Evolutionary conservation across 352 stramenopile genomes (phyloP).

Genomic region (Phytophthora quininea): DNA sequence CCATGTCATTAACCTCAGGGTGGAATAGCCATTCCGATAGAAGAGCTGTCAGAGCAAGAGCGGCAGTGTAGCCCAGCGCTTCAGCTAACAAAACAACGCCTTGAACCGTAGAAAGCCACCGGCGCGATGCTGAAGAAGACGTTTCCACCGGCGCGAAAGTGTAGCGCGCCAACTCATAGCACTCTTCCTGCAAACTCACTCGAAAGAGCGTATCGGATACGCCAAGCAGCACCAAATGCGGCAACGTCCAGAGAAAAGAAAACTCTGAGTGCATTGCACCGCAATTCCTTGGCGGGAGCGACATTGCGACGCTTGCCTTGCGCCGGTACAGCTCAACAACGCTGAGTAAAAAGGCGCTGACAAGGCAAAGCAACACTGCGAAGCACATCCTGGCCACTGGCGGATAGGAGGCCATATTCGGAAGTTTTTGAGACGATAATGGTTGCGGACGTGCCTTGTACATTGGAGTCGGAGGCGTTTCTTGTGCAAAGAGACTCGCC

Average conservation of each 20-base stretch:
- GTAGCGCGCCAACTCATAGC: constrained; percentile 41
- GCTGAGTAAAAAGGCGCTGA: constrained; percentile 72
- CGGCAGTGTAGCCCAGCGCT: constrained; percentile 52
- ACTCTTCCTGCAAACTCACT: constrained; percentile 62
- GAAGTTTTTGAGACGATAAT: constrained; percentile 7
- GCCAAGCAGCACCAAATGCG: constrained; percentile 60
- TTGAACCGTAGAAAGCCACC: constrained; percentile 54
- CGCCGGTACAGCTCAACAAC: constrained; percentile 82
- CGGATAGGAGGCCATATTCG: constrained; percentile 20
- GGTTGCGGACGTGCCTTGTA: constrained; percentile 10
- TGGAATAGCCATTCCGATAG: constrained; percentile 71
- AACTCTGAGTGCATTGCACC: constrained; percentile 49
- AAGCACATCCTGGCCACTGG: constrained; percentile 51
- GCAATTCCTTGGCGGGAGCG: constrained; percentile 24
- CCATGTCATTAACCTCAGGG: constrained; percentile 57
- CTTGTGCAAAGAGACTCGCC: constrained; percentile 8
- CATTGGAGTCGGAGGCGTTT: background rate
- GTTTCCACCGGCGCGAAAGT: constrained; percentile 4
- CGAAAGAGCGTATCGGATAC: constrained; percentile 68
- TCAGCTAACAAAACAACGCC: constrained; percentile 59
- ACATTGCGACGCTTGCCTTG: constrained; percentile 28
- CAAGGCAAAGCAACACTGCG: constrained; percentile 60
- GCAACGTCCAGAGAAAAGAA: constrained; percentile 56
- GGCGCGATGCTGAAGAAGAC: constrained; percentile 14
- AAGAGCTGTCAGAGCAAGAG: constrained; percentile 56